phyloP scores from a whole-genome alignment of 192 early-diverging fungal species.

The Pecoramyces ruminantium region DNA sequence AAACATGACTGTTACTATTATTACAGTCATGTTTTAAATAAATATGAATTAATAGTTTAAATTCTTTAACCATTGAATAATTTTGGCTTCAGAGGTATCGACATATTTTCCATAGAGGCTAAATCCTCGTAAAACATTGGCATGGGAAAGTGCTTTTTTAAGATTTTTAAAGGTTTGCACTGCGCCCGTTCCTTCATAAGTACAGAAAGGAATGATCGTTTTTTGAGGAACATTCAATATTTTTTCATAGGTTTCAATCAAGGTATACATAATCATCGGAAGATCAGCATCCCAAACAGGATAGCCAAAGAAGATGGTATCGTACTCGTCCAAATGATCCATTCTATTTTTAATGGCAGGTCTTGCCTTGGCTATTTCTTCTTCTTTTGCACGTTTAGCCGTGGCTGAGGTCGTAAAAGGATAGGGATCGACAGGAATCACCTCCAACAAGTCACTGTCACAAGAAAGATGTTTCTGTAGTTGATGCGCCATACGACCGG shows the following conservation, averaged over 20 bases:
- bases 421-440: neutral
- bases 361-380: neutral
- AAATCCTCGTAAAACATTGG: neutral
- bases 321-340: neutral
- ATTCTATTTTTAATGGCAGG: neutral
- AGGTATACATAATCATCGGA: neutral
- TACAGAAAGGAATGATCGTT: neutral
- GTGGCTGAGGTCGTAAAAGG: neutral
- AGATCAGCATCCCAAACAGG: neutral
- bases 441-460: neutral
- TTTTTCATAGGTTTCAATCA: neutral
- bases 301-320: neutral
- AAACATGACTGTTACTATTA: too few relatives aligned
- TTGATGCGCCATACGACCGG: neutral
- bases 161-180: neutral
- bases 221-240: neutral
- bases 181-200: neutral
- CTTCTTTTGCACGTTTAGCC: neutral
- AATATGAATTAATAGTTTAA: too few relatives aligned
- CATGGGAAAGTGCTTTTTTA: neutral
- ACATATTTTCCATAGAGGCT: neutral
- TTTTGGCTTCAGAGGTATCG: neutral
- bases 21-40: too few relatives aligned
- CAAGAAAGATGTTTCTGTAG: neutral
- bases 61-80: neutral